Base-by-base conservation (phyloP, 2,329 filamentous ascomycete species). In the Arthroderma sp. region DNA sequence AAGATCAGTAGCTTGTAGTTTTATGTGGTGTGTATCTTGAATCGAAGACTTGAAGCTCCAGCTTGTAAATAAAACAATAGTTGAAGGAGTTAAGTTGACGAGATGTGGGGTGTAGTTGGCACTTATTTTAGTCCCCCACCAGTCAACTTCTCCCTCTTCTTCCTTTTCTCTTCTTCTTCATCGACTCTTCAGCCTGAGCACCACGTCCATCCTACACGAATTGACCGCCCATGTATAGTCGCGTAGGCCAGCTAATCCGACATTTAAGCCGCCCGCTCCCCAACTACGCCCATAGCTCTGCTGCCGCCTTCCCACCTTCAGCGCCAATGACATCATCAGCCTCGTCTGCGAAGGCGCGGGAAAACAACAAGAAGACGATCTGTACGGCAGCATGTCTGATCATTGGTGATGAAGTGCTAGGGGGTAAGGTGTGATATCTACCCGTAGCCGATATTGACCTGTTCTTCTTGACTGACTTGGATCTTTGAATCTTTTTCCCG, bases 391-490 rank as follows among this genome's bases (percentile, higher is more conserved):
- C 87, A 58, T 95, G 89, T 71, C 74, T 97, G 62, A 90, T 98
- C 60, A 97, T 98, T 66, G 91, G 91, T n/a, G 91, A 97, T 73
- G 91, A 96, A 72, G 90, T 97, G 4, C 78, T 97, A 2, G 91
- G 90, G 21, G 91, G 93, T 65, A 97, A 97, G 85, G 91, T 89
- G 70, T 62, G 76, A 67, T 55, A 56, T 52, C n/a, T 21, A 19
- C 21, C 51, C 17, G 28, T 51, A 28, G 35, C 15, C 7, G 23
- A 9, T 31, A 11, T 37, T 25, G 5, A 37, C 8, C 4, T 1
- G 1, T 6, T 54, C 31, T 13, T 17, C 17, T 11, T 15, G 28
- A 25, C 51, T 54, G 21, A 38, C 51, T 3, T 28, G 8, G n/a
- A n/a, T 37, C 38, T 41, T 41, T 41, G 15, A n/a, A n/a, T 23